phyloP scores from a whole-genome alignment of 108 stramenopile genomes.

The Aurantiochytrium sp. region DNA sequence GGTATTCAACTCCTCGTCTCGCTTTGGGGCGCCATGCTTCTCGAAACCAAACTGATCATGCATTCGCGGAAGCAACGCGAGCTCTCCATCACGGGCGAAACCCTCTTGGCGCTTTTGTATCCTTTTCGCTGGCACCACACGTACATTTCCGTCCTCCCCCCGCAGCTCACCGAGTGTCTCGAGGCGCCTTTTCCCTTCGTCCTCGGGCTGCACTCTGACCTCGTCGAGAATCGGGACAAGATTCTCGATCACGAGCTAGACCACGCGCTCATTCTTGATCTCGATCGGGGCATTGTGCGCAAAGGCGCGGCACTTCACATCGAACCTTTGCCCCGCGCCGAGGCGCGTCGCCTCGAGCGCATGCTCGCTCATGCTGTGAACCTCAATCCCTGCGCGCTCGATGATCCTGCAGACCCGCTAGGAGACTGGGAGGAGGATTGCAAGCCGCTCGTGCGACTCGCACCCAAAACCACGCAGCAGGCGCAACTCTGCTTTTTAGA shows the following conservation, averaged over 20 bases:
- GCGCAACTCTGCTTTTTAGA: background rate
- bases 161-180: background rate
- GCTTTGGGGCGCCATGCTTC: slow-evolving; percentile 1
- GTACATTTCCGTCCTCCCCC: background rate
- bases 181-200: background rate
- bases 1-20: background rate
- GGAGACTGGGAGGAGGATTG: background rate
- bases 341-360: background rate
- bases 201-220: background rate
- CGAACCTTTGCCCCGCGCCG: background rate
- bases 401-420: background rate
- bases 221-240: background rate
- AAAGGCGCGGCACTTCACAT: background rate
- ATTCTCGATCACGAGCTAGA: background rate
- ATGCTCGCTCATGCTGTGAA: background rate
- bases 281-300: background rate
- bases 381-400: background rate
- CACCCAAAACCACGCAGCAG: background rate
- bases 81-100: background rate
- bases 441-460: background rate
- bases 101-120: background rate
- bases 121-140: slow-evolving; percentile 16
- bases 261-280: background rate
- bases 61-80: background rate
- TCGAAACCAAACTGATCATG: slow-evolving; percentile 13